Evolutionary conservation across 2,329 filamentous ascomycete species (phyloP), one percentile per base, ranked within the genome.

Genomic region (Aspergillus puulaauensis): DNA sequence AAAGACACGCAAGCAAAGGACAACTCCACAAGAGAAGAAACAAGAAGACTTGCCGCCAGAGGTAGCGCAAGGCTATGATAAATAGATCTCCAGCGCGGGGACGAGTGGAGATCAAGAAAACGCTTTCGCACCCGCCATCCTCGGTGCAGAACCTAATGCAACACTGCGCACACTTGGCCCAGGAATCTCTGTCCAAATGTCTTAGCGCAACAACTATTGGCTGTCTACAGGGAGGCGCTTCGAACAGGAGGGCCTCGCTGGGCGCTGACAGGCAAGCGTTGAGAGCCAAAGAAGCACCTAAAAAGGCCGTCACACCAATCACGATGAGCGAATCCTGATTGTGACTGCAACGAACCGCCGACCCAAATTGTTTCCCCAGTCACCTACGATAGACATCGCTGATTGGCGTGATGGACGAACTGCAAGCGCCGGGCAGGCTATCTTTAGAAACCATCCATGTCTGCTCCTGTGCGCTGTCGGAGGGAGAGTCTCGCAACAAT

Each of bases 131-230:
- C 54, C 56, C 48, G 44, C 53, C 59, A 59, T 52, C 48, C 57
- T 51, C 47, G 43, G 59, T 69, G 66, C 61, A 70, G 66, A 63
- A 66, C 63, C 70, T 72, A 71, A 65, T 73, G 70, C 71, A 73
- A 14, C 53, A 64, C 62, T 64, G 66, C 55, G 69, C 70, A 73
- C 68, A 52, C 52, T 54, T 54, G 57, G 57, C 41, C 60, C 51
- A 61, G 53, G 54, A 54, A 54, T 50, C 59, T 59, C 57, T 54
- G 40, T 47, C 31, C 51, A 54, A 52, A 24, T 31, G 48, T 23
- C 24, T 31, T 60, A 48, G 41, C 54, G 31, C 33, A 54, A 59
- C 58, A 58, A 49, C 52, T 59, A 66, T 66, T 65, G 65, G 60
- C 53, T 46, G 37, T 59, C 41, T n/a, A 21, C 31, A 45, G 52